Evolutionary conservation across 352 stramenopile species (phyloP).

Genomic region (Elongisporangium undulatum): DNA sequence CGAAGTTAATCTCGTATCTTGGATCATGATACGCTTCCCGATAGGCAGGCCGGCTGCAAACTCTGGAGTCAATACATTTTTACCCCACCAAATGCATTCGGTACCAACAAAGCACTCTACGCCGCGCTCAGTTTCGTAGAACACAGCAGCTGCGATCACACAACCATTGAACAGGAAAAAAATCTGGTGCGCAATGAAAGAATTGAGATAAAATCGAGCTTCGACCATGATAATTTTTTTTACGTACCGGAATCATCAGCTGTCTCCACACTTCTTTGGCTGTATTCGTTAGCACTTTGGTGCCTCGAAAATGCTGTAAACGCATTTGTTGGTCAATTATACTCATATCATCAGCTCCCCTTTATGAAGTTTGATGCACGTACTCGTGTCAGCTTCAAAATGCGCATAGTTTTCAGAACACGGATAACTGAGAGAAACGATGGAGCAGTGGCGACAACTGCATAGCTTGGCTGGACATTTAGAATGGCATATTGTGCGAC

Average conservation of each 20-base stretch:
- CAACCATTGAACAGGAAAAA: conserved; percentile 74
- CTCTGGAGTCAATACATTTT: conserved; percentile 45
- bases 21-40: conserved; percentile 63
- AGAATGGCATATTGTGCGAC: conserved; percentile 22
- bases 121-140: conserved; percentile 75
- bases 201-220: not conserved
- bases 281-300: conserved; percentile 57
- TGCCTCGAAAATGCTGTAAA: conserved; percentile 55
- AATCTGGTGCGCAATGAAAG: conserved; percentile 22
- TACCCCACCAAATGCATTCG: conserved; percentile 51
- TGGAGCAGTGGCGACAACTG: conserved; percentile 54
- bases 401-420: conserved; percentile 67
- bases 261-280: conserved; percentile 49
- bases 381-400: conserved; percentile 67
- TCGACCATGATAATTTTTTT: not conserved
- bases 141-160: conserved; percentile 52
- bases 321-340: not conserved
- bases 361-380: not conserved
- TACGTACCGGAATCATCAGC: conserved; percentile 53
- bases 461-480: conserved; percentile 36
- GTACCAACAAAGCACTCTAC: conserved; percentile 57
- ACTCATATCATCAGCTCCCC: not conserved
- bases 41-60: conserved; percentile 27
- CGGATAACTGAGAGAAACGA: conserved; percentile 66
- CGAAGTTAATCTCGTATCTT: conserved; percentile 33